Conservation (phyloP, 2,329 filamentous ascomycete species). For the Aspergillus sp. region DNA sequence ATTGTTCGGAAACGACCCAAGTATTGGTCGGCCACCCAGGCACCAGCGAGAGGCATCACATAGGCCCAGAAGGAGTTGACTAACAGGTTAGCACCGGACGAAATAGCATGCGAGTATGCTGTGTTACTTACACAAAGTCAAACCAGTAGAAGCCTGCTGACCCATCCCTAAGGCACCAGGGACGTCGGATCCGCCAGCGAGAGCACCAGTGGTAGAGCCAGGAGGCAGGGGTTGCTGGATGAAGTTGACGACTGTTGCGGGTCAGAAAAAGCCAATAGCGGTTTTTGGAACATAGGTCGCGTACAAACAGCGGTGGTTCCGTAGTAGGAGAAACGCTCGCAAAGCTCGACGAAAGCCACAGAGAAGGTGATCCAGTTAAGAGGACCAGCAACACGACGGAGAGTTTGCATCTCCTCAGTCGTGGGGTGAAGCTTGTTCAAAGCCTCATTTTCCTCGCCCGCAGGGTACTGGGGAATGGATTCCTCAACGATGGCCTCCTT, state of each 20-base stretch:
- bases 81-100: neutral
- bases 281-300: constrained; percentile 24
- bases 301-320: constrained; percentile 67
- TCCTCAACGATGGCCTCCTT: constrained; percentile 3
- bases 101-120: no score
- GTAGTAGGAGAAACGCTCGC: constrained; percentile 77
- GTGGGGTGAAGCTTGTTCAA: constrained; percentile 25
- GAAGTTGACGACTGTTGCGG: constrained; percentile 57
- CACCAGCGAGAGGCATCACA: constrained; percentile 60
- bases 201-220: constrained; percentile 55
- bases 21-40: constrained; percentile 66
- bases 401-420: constrained; percentile 32
- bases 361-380: constrained; percentile 68
- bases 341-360: constrained; percentile 71
- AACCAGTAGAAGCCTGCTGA: constrained; percentile 54
- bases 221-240: constrained; percentile 57
- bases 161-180: constrained; percentile 61
- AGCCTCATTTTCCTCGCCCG: neutral
- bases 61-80: constrained; percentile 65
- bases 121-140: constrained; percentile 43
- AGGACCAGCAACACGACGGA: constrained; percentile 37
- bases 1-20: constrained; percentile 73
- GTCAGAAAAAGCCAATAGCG: neutral
- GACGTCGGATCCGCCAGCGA: constrained; percentile 10
- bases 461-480: neutral